These are phyloP conservation scores for Acmispon strigosus DNA, from an alignment of 306 rosid species.

Conservation along the genomic window DNA sequence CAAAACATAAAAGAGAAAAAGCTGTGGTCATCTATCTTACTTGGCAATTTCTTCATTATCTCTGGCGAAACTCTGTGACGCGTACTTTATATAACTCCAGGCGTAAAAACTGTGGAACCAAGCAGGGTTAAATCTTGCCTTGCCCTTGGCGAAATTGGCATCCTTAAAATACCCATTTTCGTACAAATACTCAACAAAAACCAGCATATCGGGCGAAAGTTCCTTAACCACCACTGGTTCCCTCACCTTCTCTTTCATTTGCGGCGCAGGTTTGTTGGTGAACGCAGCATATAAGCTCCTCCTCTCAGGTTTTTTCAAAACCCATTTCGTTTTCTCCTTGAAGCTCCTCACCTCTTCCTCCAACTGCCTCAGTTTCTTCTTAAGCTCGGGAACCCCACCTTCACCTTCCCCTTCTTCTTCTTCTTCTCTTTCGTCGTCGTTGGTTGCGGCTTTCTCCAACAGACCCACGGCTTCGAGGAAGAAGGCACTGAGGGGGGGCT, in stretches of 20 bases:
- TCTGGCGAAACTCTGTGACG: slow-evolving; percentile 35
- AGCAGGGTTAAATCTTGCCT: slow-evolving; percentile 30
- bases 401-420: not conserved
- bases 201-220: slow-evolving; percentile 52
- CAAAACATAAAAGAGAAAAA: not conserved
- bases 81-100: slow-evolving; percentile 36
- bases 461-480: slow-evolving; percentile 36
- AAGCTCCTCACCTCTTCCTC: slow-evolving; percentile 26
- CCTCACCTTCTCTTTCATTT: not conserved
- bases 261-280: not conserved
- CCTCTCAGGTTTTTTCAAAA: not conserved
- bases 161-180: slow-evolving; percentile 52
- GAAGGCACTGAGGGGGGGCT: slow-evolving; percentile 36
- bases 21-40: slow-evolving; percentile 30
- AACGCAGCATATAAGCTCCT: slow-evolving; percentile 28
- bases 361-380: slow-evolving; percentile 25
- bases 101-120: slow-evolving; percentile 42
- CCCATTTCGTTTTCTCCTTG: not conserved
- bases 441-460: not conserved
- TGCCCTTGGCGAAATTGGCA: slow-evolving; percentile 39
- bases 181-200: slow-evolving; percentile 40
- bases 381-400: slow-evolving; percentile 16
- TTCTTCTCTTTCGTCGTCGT: not conserved
- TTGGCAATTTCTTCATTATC: slow-evolving; percentile 66
- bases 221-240: slow-evolving; percentile 23